These are phyloP conservation scores for Tetrahymena thermophila DNA, from an alignment of 73 alveolate species.

Conservation along the genomic window DNA sequence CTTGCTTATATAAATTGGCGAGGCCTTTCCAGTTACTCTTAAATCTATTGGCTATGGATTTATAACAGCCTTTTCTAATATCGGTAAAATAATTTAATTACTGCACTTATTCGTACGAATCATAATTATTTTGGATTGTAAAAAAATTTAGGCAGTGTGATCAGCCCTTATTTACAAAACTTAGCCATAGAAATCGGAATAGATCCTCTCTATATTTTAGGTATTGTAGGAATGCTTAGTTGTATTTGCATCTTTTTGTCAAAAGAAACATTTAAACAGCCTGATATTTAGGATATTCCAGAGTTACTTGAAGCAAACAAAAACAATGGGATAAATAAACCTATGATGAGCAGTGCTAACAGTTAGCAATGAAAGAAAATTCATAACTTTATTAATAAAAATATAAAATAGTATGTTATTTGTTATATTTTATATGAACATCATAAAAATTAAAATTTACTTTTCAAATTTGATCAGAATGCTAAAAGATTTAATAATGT, in stretches of 20 bases:
- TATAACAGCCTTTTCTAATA: neutral
- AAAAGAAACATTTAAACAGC: neutral
- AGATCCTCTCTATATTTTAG: neutral
- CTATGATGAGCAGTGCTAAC: neutral
- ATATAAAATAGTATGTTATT: neutral
- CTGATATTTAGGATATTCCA: neutral
- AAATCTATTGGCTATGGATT: neutral
- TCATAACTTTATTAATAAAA: no score
- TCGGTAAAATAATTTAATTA: neutral
- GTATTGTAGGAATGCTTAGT: neutral
- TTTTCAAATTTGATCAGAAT: neutral
- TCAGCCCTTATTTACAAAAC: neutral
- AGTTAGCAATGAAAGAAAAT: neutral
- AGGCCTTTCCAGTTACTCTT: neutral
- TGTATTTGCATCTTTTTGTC: neutral
- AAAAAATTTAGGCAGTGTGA: neutral
- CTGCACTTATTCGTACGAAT: neutral
- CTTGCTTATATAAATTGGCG: neutral
- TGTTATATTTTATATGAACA: neutral
- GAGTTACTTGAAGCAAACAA: neutral
- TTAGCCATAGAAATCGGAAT: neutral
- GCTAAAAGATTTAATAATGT: no score
- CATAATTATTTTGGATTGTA: neutral
- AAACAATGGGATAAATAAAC: neutral
- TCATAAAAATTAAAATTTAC: neutral